These are phyloP conservation scores for Triadica sebifera DNA, from an alignment of 345 rosid genomes.

Conservation along the genomic window DNA sequence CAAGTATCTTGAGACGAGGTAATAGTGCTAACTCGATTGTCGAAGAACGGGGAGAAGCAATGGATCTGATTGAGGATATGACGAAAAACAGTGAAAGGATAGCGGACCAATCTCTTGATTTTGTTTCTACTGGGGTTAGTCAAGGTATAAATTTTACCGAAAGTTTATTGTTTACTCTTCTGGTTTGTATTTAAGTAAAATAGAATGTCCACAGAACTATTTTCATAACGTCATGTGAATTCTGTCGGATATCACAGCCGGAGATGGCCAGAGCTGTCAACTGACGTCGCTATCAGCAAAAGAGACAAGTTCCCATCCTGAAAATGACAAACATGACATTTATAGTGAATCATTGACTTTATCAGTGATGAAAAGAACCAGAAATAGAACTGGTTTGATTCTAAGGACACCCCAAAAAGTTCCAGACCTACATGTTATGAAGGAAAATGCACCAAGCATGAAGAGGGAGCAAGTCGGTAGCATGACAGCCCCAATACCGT, in stretches of 20 bases:
- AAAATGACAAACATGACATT: background rate
- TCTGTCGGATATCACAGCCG: conserved; percentile 16
- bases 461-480: conserved; percentile 29
- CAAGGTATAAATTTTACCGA: conserved; percentile 21
- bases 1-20: background rate
- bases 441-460: conserved; percentile 25
- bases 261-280: conserved; percentile 12
- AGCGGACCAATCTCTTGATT: background rate
- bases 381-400: background rate
- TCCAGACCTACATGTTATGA: conserved; percentile 14
- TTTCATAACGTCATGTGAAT: background rate
- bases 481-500: conserved; percentile 26
- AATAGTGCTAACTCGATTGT: background rate
- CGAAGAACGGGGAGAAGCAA: conserved; percentile 1
- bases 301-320: conserved; percentile 9
- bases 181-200: background rate
- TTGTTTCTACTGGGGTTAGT: background rate
- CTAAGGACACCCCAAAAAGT: conserved; percentile 22
- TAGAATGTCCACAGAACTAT: background rate
- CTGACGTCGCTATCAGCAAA: conserved; percentile 5
- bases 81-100: background rate
- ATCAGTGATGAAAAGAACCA: conserved; percentile 16
- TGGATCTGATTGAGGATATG: background rate
- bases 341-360: conserved; percentile 11
- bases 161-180: too few relatives aligned